A percentile compares a stretch with the other conserved stretches of the same genome.
Evolutionary conservation across 1,139 yeast species (phyloP).

Genomic region (Protomyces gravidus): DNA sequence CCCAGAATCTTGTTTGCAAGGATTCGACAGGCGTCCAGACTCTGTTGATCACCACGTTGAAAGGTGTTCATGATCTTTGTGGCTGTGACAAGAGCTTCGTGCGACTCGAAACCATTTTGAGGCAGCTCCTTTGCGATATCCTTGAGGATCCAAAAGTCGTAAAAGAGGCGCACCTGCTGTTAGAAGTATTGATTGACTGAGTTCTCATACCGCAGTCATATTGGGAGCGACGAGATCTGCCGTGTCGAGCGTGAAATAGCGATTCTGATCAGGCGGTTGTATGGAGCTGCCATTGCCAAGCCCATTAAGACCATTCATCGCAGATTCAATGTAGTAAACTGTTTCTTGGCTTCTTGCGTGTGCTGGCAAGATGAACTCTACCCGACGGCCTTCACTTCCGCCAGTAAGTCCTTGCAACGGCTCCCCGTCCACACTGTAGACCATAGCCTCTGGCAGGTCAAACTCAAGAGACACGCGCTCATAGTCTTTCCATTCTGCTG

Average conservation of each 20-base stretch:
- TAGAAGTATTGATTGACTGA: neutral
- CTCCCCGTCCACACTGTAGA: constrained; percentile 61
- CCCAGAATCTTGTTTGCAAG: constrained; percentile 67
- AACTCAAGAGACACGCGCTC: constrained; percentile 67
- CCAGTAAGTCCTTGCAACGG: constrained; percentile 86
- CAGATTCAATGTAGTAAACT: constrained; percentile 72
- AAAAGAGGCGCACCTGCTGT: constrained; percentile 51
- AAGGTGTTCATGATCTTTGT: constrained; percentile 78
- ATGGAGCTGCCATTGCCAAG: constrained; percentile 56
- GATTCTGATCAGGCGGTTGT: constrained; percentile 62
- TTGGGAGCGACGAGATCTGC: constrained; percentile 84
- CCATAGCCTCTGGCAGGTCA: constrained; percentile 84
- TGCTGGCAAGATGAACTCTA: constrained; percentile 51
- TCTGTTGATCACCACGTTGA: constrained; percentile 51
- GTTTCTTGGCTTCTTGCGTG: constrained; percentile 46
- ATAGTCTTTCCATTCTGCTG: constrained; percentile 54
- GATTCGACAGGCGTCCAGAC: constrained; percentile 60
- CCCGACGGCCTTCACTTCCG: constrained; percentile 50
- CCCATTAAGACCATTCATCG: constrained; percentile 95
- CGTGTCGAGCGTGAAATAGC: constrained; percentile 59
- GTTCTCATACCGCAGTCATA: constrained; percentile 53
- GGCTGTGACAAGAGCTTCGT: constrained; percentile 71
- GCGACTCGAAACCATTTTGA: constrained; percentile 72
- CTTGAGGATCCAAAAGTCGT: constrained; percentile 82
- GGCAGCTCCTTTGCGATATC: constrained; percentile 88